A percentile compares a stretch with the other conserved stretches of the same genome.
phyloP scores from a whole-genome alignment of 495 filamentous ascomycete species.

The Friedmanniomyces endolithicus region DNA sequence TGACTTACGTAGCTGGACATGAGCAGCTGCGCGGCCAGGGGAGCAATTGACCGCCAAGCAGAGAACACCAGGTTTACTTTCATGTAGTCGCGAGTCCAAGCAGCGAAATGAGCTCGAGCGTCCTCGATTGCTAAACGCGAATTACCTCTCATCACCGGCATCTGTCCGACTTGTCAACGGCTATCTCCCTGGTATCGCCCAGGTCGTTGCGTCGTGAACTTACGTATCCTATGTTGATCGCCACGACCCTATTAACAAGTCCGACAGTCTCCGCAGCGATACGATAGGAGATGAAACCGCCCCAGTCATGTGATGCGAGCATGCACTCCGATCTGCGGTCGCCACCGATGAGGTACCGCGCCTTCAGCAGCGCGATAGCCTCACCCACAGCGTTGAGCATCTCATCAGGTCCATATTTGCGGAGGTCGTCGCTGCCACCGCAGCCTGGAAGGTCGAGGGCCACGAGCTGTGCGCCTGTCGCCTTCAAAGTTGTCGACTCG shows the following conservation, averaged over 20 bases:
- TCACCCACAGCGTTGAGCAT: constrained; percentile 40
- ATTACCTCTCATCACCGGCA: constrained; percentile 28
- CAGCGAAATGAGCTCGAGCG: neutral
- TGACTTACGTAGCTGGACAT: constrained; percentile 24
- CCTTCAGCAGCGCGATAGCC: constrained; percentile 38
- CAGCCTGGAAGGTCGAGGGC: constrained; percentile 46
- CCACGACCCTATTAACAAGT: constrained; percentile 41
- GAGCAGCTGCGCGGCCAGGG: constrained; percentile 7
- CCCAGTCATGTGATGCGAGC: constrained; percentile 48
- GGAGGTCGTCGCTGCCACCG: constrained; percentile 40
- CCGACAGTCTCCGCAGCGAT: constrained; percentile 44
- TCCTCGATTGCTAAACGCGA: constrained; percentile 14
- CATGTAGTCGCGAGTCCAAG: neutral
- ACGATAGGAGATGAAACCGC: constrained; percentile 38
- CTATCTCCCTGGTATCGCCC: neutral
- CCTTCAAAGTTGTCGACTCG: constrained; percentile 26
- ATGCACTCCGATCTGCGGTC: constrained; percentile 26
- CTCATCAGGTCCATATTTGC: constrained; percentile 36
- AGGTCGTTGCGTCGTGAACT: constrained; percentile 12
- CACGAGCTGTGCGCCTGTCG: constrained; percentile 31
- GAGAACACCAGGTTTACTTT: constrained; percentile 23
- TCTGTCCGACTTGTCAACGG: neutral
- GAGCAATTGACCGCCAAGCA: constrained; percentile 17
- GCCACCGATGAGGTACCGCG: constrained; percentile 27
- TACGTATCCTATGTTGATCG: constrained; percentile 41